Evolutionary conservation across 306 rosid species (phyloP), one percentile per base, ranked within the genome.

Genomic region (Dryas alaskensis): DNA sequence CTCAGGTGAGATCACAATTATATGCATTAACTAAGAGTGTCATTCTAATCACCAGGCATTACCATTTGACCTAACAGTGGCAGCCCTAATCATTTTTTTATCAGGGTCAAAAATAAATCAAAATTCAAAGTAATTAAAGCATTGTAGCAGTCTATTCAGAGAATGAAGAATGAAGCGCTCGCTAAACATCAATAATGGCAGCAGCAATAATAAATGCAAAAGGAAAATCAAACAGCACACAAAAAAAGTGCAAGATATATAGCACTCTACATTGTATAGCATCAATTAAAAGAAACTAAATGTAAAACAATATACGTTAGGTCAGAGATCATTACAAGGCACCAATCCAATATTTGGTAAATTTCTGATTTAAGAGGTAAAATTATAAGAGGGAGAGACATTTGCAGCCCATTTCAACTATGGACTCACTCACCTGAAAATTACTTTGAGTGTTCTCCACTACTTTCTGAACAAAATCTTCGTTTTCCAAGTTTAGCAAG

Each of bases 401-500:
- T 55, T 51, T 11, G 55, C 68, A 78, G 77, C 68, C 37, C 25
- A 13, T 45, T 71, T 63, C 57, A 75, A 50, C 14, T 19, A 58
- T 54, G 55, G 27, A 78, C 61, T 68, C 46, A 60, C 89, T 79
- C 82, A 92, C 99, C 98, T 94, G 99, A 81, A 94, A 81, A 74
- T 83, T 84, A 64, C 22, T 78, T 52, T 79, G 92, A 57, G 84
- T 83, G 70, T 82, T 84, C 70, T 92, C 95, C 81, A 94, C 89
- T 22, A 92, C 64, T 74, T 86, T 84, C 84, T 84, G 83, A 44
- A 80, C 92, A 10, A 88, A 86, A 70, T 88, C 93, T 77, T 92
- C 99, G 71, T 79, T 83, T 80, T 92, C 99, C 88, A 94, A 81
- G 87, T 94, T 94, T 47, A 88, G 55, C 86, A 92, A 79, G 63